Evolutionary conservation across 1,284 basidiomycete species (phyloP).

Genomic region (Caloboletus firmus): DNA sequence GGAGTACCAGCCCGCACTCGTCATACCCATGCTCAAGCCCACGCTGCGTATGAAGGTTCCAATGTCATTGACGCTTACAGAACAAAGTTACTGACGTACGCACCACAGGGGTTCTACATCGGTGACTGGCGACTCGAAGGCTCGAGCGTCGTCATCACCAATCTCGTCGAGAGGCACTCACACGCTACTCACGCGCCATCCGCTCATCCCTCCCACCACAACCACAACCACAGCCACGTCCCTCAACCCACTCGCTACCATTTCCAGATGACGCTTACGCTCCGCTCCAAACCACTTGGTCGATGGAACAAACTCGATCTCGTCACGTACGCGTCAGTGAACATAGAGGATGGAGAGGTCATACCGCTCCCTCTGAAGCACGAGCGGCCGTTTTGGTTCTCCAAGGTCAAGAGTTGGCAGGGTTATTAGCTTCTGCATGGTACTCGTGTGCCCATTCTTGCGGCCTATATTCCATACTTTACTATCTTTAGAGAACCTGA

Average conservation of each 20-base stretch:
- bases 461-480: not conserved
- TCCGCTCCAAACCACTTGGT: conserved; percentile 79
- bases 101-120: conserved; percentile 60
- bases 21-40: conserved; percentile 78
- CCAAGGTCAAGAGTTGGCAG: conserved; percentile 69
- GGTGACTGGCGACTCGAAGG: conserved; percentile 69
- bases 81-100: conserved; percentile 1
- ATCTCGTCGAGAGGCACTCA: conserved; percentile 58
- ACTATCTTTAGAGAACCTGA: not conserved
- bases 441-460: not conserved
- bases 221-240: conserved; percentile 1
- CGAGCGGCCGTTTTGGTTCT: conserved; percentile 91
- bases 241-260: conserved; percentile 54
- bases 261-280: conserved; percentile 81
- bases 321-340: conserved; percentile 70
- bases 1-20: conserved; percentile 67
- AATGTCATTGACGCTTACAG: not conserved
- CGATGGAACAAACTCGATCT: conserved; percentile 90
- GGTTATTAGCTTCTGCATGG: conserved; percentile 18
- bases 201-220: conserved; percentile 22
- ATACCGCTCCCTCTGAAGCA: conserved; percentile 75
- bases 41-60: conserved; percentile 77
- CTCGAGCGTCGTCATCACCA: conserved; percentile 57
- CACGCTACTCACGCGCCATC: conserved; percentile 14
- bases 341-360: conserved; percentile 73